phyloP scores from a whole-genome alignment of 2,329 filamentous ascomycete species.

The Pezicula carpinea region DNA sequence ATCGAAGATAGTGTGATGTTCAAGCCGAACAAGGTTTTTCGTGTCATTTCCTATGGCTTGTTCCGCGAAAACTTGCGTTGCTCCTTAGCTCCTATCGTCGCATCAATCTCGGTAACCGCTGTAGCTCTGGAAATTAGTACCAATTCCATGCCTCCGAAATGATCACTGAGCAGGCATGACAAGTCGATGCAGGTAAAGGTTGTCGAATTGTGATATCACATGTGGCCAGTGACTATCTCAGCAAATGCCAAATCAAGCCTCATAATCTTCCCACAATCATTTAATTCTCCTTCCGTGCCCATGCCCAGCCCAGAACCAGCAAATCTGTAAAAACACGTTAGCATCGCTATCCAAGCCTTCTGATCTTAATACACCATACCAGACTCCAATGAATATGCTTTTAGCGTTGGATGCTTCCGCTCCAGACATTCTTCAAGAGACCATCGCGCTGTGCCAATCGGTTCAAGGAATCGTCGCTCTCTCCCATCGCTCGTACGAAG shows the following conservation, averaged over 20 bases:
- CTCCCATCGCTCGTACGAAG: constrained; percentile 96
- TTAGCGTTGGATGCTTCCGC: constrained; percentile 41
- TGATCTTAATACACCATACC: constrained; percentile 21
- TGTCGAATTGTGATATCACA: constrained; percentile 27
- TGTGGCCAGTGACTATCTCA: constrained; percentile 27
- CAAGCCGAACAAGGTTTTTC: no score
- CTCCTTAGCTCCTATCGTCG: no score
- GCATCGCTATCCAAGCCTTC: constrained; percentile 3
- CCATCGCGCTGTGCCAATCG: constrained; percentile 92
- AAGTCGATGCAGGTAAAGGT: constrained; percentile 23
- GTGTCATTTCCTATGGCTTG: no score
- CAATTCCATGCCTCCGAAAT: no score
- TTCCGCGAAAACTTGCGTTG: no score
- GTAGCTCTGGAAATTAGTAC: no score
- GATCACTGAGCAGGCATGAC: no score
- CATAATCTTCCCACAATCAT: constrained; percentile 16
- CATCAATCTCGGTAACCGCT: no score
- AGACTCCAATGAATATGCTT: constrained; percentile 22
- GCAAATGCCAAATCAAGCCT: constrained; percentile 23
- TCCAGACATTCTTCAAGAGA: constrained; percentile 96
- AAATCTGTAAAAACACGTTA: constrained; percentile 22
- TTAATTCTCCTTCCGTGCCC: constrained; percentile 16
- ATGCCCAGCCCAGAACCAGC: constrained; percentile 19
- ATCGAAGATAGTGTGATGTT: no score
- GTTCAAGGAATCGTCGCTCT: constrained; percentile 96